Conservation (phyloP, 495 filamentous ascomycete species). For the Xylaria cubensis region DNA sequence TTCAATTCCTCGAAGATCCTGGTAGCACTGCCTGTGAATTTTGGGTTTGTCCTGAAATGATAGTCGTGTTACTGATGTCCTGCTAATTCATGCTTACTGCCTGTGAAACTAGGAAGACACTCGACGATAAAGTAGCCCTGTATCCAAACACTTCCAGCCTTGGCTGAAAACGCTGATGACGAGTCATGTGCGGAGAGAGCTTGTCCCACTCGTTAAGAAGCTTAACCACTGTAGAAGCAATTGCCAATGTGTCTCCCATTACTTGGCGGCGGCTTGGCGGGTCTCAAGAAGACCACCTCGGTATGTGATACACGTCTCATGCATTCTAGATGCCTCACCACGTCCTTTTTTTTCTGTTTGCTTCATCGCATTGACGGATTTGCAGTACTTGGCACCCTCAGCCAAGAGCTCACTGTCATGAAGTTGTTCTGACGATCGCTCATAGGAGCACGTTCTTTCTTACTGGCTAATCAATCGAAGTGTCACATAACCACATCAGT, state of each 20-base stretch:
- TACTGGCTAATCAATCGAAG: constrained; percentile 13
- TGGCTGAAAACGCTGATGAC: constrained; percentile 11
- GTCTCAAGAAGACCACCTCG: constrained; percentile 47
- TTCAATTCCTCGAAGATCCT: background rate
- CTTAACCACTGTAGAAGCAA: constrained; percentile 9
- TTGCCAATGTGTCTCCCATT: constrained; percentile 9
- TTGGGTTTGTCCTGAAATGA: background rate
- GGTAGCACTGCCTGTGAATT: background rate
- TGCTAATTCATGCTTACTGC: background rate
- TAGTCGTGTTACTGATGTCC: background rate
- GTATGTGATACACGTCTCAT: constrained; percentile 37
- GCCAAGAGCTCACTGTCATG: constrained; percentile 33
- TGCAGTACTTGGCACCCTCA: constrained; percentile 41
- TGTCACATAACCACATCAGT: background rate
- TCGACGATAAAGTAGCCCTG: constrained; percentile 9
- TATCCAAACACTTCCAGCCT: constrained; percentile 14
- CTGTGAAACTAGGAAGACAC: background rate
- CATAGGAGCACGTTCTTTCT: constrained; percentile 31
- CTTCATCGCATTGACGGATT: constrained; percentile 33
- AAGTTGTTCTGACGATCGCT: constrained; percentile 32
- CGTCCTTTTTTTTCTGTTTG: constrained; percentile 7
- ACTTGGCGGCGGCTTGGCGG: constrained; percentile 47
- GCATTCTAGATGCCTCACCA: constrained; percentile 31
- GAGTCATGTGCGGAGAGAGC: background rate
- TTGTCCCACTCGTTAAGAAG: background rate